Base-by-base conservation (phyloP, 352 stramenopile genomes). In the Pythium guiyangense region DNA sequence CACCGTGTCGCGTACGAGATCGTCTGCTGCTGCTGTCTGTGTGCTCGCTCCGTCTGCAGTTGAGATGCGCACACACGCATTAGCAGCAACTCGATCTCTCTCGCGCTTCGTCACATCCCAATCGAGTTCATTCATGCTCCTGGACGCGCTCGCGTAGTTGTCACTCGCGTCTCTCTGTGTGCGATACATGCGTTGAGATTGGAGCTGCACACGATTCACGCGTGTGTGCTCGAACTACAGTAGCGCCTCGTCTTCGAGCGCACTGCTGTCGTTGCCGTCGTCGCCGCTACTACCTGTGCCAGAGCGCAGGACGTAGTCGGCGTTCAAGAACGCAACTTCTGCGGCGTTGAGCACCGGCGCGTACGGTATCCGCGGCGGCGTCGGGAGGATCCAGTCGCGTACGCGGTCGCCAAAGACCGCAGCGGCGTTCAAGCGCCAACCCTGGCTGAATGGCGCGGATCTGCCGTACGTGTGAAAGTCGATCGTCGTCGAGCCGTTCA, bases 401-500 rank as follows among this genome's bases (percentile, higher is more conserved):
- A 59, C 62, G 1, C 68, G 73, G 1, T 77, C 68, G 29, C 81
- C 81, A 63, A 92, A 88, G 17, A 88, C 73, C 1, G 57, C 45
- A 8, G 35, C 69, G 18, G 77, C 63, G 57, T 92, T 92, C 22
- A 64, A 66, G 49, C 65, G 58, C 81, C 75, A 92, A 12, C 82
- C 82, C 25, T 77, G 76, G 39, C 81, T 87, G 62, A 87, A 92
- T 25, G 82, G 82, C 25, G 74, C 79, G 14, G 69, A 51, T 43
- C 77, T 70, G 9, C 82, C 82, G 54, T 89, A 92, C 22, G 74
- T 73, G 48, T 92, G 83, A 40, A 74, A 90, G 46, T 95, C 85
- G 44, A 93, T 89, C 6, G 85, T 95, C 20, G 80, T 93, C 6
- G 78, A 70, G 27, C 83, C 83, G 45, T 71, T 70, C 1, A 83